Evolutionary conservation across 768 basidiomycete species (phyloP).

Genomic region (Agaricus subrufescens): DNA sequence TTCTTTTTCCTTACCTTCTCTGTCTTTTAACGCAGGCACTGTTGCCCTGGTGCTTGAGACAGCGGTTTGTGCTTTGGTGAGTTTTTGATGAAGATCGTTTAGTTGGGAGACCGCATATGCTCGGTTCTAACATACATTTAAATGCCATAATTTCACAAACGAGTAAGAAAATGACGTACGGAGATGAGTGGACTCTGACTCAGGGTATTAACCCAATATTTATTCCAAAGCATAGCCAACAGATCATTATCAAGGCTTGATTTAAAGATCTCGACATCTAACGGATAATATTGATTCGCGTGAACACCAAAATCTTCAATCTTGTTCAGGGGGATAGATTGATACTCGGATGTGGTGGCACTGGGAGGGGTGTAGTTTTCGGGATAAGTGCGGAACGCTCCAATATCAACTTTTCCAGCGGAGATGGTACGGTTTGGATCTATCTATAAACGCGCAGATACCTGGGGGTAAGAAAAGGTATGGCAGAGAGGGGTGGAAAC

Average conservation of each 20-base stretch:
- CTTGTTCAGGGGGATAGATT: conserved; percentile 94
- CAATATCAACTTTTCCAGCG: conserved; percentile 97
- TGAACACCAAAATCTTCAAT: conserved; percentile 99
- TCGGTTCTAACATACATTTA: conserved; percentile 61
- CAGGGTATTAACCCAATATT: conserved; percentile 98
- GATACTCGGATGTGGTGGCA: conserved; percentile 75
- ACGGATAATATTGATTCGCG: conserved; percentile 90
- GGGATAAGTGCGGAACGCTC: conserved; percentile 97
- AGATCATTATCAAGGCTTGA: conserved; percentile 83
- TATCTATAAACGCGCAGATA: conserved; percentile 46
- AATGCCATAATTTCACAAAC: neutral
- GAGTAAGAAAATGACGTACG: conserved; percentile 40
- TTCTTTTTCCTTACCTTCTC: conserved; percentile 49
- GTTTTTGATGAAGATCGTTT: conserved; percentile 84
- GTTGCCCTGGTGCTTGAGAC: conserved; percentile 57
- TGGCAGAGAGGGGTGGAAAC: neutral
- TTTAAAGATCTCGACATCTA: conserved; percentile 96
- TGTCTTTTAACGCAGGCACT: conserved; percentile 50
- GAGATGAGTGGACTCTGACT: conserved; percentile 91
- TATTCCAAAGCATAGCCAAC: conserved; percentile 93
- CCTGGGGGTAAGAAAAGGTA: neutral
- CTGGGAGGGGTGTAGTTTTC: conserved; percentile 87
- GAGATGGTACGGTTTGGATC: conserved; percentile 98
- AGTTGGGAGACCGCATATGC: conserved; percentile 92
- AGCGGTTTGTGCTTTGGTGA: conserved; percentile 62